Evolutionary conservation across 305 asterid genomes (phyloP).

Genomic region (Euphrasia arctica): DNA sequence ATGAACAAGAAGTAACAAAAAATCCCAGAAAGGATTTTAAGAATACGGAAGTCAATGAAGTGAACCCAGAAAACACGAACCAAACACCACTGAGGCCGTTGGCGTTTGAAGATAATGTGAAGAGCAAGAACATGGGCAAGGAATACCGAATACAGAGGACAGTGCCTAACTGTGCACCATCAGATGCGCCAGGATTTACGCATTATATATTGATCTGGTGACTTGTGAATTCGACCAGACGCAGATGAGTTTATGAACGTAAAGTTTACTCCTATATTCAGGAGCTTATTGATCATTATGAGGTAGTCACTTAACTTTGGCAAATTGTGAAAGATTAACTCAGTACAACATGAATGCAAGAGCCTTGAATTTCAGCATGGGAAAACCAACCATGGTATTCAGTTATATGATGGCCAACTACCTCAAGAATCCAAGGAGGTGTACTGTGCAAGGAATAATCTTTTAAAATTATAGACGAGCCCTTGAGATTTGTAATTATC

Average conservation of each 20-base stretch:
- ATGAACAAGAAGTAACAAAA: slow-evolving; percentile 31
- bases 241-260: too few species aligned
- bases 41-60: slow-evolving; percentile 28
- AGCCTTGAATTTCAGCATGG: slow-evolving; percentile 93
- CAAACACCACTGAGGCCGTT: slow-evolving; percentile 9
- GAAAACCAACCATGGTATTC: slow-evolving; percentile 84
- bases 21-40: slow-evolving; percentile 34
- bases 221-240: too few species aligned
- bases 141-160: too few species aligned
- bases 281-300: slow-evolving; percentile 77
- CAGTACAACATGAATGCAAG: slow-evolving; percentile 90
- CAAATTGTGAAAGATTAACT: slow-evolving; percentile 22
- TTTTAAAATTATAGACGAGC: not conserved
- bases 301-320: slow-evolving; percentile 39
- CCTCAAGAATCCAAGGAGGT: slow-evolving; percentile 33
- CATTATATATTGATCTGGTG: too few species aligned
- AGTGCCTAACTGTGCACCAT: too few species aligned
- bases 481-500: not conserved
- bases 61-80: slow-evolving; percentile 19
- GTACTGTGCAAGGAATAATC: not conserved
- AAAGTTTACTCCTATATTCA: too few species aligned
- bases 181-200: too few species aligned
- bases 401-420: slow-evolving; percentile 58
- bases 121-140: too few species aligned
- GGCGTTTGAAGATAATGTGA: too few species aligned